These are phyloP conservation scores for Suillus sp. DNA, from an alignment of 768 basidiomycete genomes.

Conservation along the genomic window DNA sequence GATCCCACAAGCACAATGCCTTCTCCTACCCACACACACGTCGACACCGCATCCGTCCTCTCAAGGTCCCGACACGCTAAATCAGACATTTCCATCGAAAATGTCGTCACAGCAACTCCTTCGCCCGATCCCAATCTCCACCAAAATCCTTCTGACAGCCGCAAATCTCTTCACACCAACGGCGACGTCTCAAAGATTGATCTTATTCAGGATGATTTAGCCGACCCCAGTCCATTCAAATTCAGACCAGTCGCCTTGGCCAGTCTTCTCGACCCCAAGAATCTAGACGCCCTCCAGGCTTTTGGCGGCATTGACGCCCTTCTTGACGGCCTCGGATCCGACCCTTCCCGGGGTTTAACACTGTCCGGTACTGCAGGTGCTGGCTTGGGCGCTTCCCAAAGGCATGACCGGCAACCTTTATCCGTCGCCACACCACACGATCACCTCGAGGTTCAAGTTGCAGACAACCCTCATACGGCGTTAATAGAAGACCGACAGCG, in stretches of 20 bases:
- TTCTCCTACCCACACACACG: slow-evolving; percentile 41
- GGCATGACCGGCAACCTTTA: slow-evolving; percentile 29
- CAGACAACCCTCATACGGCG: slow-evolving; percentile 34
- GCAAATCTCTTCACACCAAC: slow-evolving; percentile 27
- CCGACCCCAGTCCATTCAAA: slow-evolving; percentile 70
- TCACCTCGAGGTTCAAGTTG: slow-evolving; percentile 10
- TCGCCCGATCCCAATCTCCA: neutral
- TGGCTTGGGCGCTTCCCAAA: slow-evolving; percentile 35
- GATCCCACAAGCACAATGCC: slow-evolving; percentile 37
- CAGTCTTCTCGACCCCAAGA: slow-evolving; percentile 89
- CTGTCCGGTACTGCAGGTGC: slow-evolving; percentile 25
- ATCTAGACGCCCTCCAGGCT: slow-evolving; percentile 57
- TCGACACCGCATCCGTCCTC: slow-evolving; percentile 38
- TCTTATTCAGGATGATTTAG: slow-evolving; percentile 40
- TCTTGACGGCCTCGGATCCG: slow-evolving; percentile 73
- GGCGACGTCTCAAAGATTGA: slow-evolving; percentile 25
- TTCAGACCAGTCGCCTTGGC: slow-evolving; percentile 79
- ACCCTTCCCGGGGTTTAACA: slow-evolving; percentile 49
- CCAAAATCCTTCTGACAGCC: slow-evolving; percentile 12
- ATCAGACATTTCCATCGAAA: slow-evolving; percentile 13
- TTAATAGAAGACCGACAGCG: slow-evolving; percentile 60
- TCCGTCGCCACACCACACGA: slow-evolving; percentile 25
- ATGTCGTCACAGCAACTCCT: slow-evolving; percentile 11
- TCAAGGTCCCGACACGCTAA: slow-evolving; percentile 25
- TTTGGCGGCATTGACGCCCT: slow-evolving; percentile 75